Base-by-base conservation (phyloP, 2,329 filamentous ascomycete species). In the Penicillium oxalicum region DNA sequence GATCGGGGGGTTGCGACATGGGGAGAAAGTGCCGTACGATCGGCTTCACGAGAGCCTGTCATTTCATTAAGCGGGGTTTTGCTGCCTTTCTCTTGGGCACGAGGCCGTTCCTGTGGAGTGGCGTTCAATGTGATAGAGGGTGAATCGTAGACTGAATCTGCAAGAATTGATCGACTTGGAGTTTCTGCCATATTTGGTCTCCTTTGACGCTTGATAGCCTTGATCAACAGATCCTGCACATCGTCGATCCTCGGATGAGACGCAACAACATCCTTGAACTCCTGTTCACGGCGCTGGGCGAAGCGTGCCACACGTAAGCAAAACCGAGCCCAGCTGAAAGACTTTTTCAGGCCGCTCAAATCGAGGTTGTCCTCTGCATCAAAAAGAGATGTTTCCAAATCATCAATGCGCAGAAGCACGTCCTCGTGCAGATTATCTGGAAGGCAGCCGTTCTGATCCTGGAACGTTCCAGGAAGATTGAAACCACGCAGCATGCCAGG, bases 241-340 rank as follows among this genome's bases (percentile, higher is more conserved):
- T 62, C 56, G 9, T 67, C 59, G 9, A 74, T 55, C n/a, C 74
- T 74, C 2, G 75, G 76, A 49, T 72, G 68, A 2, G 56, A 43
- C 8, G 63, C 56, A 13, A 82, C 66, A 1, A 68, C 62, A 2
- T 57, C 44, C 18, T 70, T 61, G 37, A 83, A 70, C 50, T 81
- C 75, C 5, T 61, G 56, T 29, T 68, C 65, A 18, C 76, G 70
- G 6, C 58, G 54, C 47, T 71, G 69, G 18, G 72, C 66, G 76
- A 79, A 82, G 13, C 68, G 57, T 1, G 74, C 63, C 5, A 74
- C 60, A 7, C 69, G 61, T 0, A 73, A 53, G 5, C 77, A 59
- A 45, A 81, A 78, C 2, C 63, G 56, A 0, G 68, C 56, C 78
- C 79, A 83, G 3, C 72, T 68, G 57, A 75, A 84, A 1, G 59